Base-by-base conservation (phyloP, 2,329 filamentous ascomycete species). In the Trichoderma sp. region DNA sequence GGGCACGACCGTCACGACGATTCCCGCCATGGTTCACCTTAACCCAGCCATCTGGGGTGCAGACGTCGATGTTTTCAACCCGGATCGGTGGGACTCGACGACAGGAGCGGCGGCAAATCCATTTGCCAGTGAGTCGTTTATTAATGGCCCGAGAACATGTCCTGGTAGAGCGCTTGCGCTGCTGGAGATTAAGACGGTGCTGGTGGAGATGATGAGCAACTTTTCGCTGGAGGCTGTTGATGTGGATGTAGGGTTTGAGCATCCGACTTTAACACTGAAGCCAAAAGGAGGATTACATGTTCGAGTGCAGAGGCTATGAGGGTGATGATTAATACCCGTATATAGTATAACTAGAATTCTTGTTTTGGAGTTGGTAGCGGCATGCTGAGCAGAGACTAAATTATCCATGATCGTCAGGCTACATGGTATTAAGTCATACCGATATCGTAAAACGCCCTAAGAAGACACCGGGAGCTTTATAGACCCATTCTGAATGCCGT, bases 31-130 rank as follows among this genome's bases (percentile, higher is more conserved):
- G 30, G 77, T 81, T 20, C 79, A 82, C 73, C 75, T 78, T 6
- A 79, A 80, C 72, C 79, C 79, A 1, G 63, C 71, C 0, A 76
- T 84, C 61, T 84, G 83, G 83, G 83, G 82, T 6, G 73, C 75
- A 1, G 76, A 80, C 12, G 80, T 77, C 1, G 76, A 77, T 8
- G 72, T 72, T 34, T 82, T 83, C 71, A 74, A 81, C 28, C 82
- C 83, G 1, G 78, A 81, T 57, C 80, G 83, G 28, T 84, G 83
- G 83, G 76, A 78, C 34, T 50, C 73, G 2, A 74, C 76, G 5
- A 50, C 64, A 3, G 78, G 77, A 3, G 72, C 71, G 17, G 76
- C 76, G 4, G 65, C 75, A 8, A 77, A 74, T 58, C 74, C 78
- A 0, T 80, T 79, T 57, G 78, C 82, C 0, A 81, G 81, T 50